Conservation (phyloP, 768 basidiomycete genomes). For the Termitomyces sp. region DNA sequence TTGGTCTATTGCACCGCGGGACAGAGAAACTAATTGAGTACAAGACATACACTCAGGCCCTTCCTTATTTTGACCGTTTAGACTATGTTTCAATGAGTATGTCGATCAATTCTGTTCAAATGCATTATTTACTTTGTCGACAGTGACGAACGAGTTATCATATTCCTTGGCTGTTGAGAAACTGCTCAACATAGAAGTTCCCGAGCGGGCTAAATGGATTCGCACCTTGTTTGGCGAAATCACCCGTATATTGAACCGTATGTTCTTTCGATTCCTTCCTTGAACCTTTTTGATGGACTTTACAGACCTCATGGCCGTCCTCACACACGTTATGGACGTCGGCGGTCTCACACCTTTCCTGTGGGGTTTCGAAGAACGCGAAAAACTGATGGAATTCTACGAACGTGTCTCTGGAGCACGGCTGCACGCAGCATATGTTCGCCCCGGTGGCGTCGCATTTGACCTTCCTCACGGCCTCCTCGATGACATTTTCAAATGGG, state of each 20-base stretch:
- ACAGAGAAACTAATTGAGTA: slow-evolving; percentile 99
- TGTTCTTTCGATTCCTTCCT: slow-evolving; percentile 21
- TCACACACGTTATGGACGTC: slow-evolving; percentile 96
- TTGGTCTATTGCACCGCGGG: slow-evolving; percentile 94
- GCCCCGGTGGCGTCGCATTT: slow-evolving; percentile 96
- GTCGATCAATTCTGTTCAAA: slow-evolving; percentile 25
- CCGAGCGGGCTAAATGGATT: slow-evolving; percentile 98
- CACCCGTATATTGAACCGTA: slow-evolving; percentile 92
- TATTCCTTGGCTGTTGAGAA: slow-evolving; percentile 98
- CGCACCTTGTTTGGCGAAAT: slow-evolving; percentile 96
- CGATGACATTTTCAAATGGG: slow-evolving; percentile 98
- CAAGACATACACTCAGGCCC: slow-evolving; percentile 96
- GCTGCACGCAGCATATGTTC: slow-evolving; percentile 95
- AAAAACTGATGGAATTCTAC: slow-evolving; percentile 99
- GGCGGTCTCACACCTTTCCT: slow-evolving; percentile 98
- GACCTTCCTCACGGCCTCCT: slow-evolving; percentile 98
- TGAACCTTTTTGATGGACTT: not conserved
- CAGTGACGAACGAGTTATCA: slow-evolving; percentile 98
- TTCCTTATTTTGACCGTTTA: slow-evolving; percentile 98
- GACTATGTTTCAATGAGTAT: slow-evolving; percentile 99
- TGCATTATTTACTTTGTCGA: not conserved
- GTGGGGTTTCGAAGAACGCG: slow-evolving; percentile 99
- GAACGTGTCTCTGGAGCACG: slow-evolving; percentile 98
- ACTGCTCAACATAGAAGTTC: slow-evolving; percentile 93
- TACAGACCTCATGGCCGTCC: slow-evolving; percentile 91